A percentile compares a stretch with the other conserved stretches of the same genome.
Evolutionary conservation across 345 rosid species (phyloP).

Genomic region (Populus alba): DNA sequence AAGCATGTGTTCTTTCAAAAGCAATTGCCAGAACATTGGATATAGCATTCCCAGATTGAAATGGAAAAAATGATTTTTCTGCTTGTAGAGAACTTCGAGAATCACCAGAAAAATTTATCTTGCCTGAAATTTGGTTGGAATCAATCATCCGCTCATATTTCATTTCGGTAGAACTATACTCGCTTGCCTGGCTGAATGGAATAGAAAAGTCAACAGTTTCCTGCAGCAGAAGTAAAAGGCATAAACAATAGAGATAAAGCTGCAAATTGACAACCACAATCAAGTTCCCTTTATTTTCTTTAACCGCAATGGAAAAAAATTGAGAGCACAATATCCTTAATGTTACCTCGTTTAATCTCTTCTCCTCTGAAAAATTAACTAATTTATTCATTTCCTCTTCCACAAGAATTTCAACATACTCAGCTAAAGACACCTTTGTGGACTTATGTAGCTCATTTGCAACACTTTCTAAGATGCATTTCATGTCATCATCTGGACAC

Average conservation of each 20-base stretch:
- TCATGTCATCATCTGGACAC: constrained; percentile 22
- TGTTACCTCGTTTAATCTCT: constrained; percentile 40
- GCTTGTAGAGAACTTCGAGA: constrained; percentile 29
- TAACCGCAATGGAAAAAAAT: background rate
- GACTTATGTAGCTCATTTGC: constrained; percentile 61
- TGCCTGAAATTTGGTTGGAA: constrained; percentile 22
- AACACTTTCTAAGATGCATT: constrained; percentile 47
- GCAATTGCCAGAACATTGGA: constrained; percentile 40
- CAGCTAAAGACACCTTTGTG: constrained; percentile 39
- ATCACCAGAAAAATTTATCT: constrained; percentile 16
- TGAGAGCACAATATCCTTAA: background rate
- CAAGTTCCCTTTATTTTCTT: background rate
- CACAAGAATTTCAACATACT: constrained; percentile 50
- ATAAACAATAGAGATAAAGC: background rate
- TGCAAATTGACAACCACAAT: background rate
- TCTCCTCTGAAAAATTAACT: constrained; percentile 28
- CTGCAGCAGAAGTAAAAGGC: constrained; percentile 35
- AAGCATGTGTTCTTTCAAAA: constrained; percentile 39
- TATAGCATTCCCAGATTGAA: constrained; percentile 33
- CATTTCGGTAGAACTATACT: constrained; percentile 14
- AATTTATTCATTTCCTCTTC: constrained; percentile 45
- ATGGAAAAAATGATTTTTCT: constrained; percentile 24
- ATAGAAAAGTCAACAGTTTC: constrained; percentile 31
- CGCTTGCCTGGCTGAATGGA: constrained; percentile 17
- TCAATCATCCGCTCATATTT: constrained; percentile 25